phyloP scores from a whole-genome alignment of 164 flowering plant genomes.

The Chimonanthus praecox region DNA sequence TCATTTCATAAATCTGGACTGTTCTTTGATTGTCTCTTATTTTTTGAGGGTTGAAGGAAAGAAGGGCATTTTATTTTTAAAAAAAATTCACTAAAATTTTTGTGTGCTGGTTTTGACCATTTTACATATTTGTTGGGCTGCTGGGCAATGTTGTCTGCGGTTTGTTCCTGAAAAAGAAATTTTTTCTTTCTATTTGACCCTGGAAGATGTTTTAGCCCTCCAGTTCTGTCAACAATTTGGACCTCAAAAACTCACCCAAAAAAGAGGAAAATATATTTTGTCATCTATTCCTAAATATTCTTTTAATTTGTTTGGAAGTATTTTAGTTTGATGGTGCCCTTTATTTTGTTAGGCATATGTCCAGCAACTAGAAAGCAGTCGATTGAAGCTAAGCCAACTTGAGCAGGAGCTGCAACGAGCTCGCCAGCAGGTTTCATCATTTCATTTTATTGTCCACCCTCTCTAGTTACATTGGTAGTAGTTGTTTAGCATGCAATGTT shows the following conservation, averaged over 20 bases:
- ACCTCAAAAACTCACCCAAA: no score
- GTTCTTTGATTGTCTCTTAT: no score
- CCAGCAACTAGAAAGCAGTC: slow-evolving; percentile 88
- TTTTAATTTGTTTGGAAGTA: neutral
- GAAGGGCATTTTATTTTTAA: neutral
- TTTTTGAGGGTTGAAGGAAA: neutral
- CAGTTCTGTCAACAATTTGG: no score
- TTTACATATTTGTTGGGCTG: no score
- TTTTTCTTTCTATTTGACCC: no score
- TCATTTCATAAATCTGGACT: no score
- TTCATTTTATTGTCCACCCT: neutral
- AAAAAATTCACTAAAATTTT: no score
- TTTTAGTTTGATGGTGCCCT: neutral
- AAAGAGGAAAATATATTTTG: neutral
- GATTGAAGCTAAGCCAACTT: slow-evolving; percentile 77
- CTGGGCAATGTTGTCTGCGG: no score
- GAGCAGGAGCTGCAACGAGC: slow-evolving; percentile 97
- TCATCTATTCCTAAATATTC: neutral
- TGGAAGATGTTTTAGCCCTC: no score
- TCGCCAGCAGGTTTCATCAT: slow-evolving; percentile 67
- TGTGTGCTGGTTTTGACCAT: no score
- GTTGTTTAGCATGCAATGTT: neutral
- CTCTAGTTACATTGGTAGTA: neutral
- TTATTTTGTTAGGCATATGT: slow-evolving; percentile 66
- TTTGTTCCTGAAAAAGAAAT: no score